Evolutionary conservation across 2,329 filamentous ascomycete species (phyloP), one percentile per base, ranked within the genome.

Genomic region (Aspergillus japonicus): DNA sequence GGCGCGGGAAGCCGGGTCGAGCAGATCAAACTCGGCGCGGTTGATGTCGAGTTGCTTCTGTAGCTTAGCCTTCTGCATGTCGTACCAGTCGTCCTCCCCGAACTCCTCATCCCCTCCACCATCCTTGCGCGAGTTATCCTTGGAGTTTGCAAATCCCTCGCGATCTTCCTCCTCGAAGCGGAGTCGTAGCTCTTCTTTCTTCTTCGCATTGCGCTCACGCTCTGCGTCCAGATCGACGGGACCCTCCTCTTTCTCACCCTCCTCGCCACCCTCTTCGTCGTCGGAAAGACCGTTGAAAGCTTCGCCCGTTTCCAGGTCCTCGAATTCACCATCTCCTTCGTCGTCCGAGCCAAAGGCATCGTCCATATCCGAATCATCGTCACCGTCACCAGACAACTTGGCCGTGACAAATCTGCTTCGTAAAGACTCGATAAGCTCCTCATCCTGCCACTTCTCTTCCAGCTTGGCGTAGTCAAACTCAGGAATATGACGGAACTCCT

Each of bases 61-160:
- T 60, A 99, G 88, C 74, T 90, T 85, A 33, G 95, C 91, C 79
- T 99, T 99, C 73, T 99, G 95, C 29, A 90, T 87, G 72, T 98
- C 95, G 73, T 99, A 99, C 96, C 96, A 99, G 58, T 99, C 91
- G 73, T 99, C 95, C 76, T 99, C 95, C 55, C 93, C 95, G 70
- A 96, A 98, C 60, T 86, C 81, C 56, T 94, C 87, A 5, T 87
- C 81, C 3, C 83, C 83, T 35, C 85, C 87, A 65, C 92, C 89
- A 64, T 86, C 82, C 39, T 89, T 85, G 11, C 89, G 89, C 54
- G 88, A 86, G 29, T 90, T 88, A 72, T 96, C 96, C 76, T 95
- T 92, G 71, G 96, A 96, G 69, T 90, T 87, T 6, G 72, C 78
- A 73, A 97, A 93, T 0, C 95, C 95, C 73, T 99, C 95, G n/a